Base-by-base conservation (phyloP, 345 rosid species). In the Zanthoxylum bungeanum region DNA sequence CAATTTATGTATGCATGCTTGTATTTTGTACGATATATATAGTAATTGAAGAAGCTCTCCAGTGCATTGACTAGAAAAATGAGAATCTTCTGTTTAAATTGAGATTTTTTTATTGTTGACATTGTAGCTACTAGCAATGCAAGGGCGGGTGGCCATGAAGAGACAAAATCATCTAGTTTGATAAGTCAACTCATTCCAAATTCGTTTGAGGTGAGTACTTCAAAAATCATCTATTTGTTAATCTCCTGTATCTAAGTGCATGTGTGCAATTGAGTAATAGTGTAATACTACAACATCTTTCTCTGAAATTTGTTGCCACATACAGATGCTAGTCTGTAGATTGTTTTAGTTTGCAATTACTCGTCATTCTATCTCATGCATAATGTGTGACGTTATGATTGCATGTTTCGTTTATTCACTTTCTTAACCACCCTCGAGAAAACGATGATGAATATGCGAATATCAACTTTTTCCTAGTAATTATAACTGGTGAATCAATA, bases 131-230 rank as follows among this genome's bases (percentile, higher is more conserved):
- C 60, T 60, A 24, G 71, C 27, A 78, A 40, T 34, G 74, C 69
- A 49, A 69, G 52, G 44, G n/a, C n/a, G n/a, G 75, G 75, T 25
- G 77, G 53, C 66, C 44, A 77, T 63, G 75, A 77, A 76, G 84
- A 81, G 79, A 55, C 75, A 46, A 73, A 84, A 74, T 30, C 85
- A 59, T 73, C 81, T 68, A 70, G 60, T 57, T 65, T 75, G 78
- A 71, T 74, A 24, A 84, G 89, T 78, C 83, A 81, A 72, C 87
- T 77, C 73, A 64, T 79, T 75, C 95, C 93, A 25, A 86, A 71
- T n/a, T 68, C 85, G 46, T 75, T 75, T 52, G 90, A 91, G 91
- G 97, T 89, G 4, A 30, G 79, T 59, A 34, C 70, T 58, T 57
- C 22, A 27, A 21, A 21, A 56, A 21, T 40, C 24, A 1, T 52